Base-by-base conservation (phyloP, 2,329 filamentous ascomycete species). In the Alternaria sp. region DNA sequence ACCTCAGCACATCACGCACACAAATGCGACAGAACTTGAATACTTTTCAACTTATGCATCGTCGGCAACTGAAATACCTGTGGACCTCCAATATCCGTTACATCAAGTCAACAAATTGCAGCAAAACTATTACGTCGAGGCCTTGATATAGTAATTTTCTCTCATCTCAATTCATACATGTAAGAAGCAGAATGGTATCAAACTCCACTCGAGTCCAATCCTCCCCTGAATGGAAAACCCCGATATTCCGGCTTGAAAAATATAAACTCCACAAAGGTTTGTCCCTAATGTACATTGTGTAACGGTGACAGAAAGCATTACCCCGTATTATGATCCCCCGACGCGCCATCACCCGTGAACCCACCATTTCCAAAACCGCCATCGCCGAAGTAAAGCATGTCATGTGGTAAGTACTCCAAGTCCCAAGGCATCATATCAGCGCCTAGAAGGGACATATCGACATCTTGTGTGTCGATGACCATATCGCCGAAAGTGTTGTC, bases 391-490 rank as follows among this genome's bases (percentile, higher is more conserved):
- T 73, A 84, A 39, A 91, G 70, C 61, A 91, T 84, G 70, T 91
- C 89, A 24, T 85, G 85, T 3, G 90, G 89, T 7, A 93, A 80
- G 61, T 91, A 91, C 68, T 92, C 91, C 11, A 93, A 53, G 57
- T 77, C 81, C 89, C 91, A 94, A 0, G 89, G 87, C 83, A 91
- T 87, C 78, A 92, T 86, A 43, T 92, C 89, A 16, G 88, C 85
- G 1, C 87, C 88, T 18, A 93, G 79, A 5, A 86, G 81, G 24
- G 86, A 87, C 82, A 94, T 90, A 64, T 94, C 90, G 34, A 94
- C 87, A 65, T 94, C 90, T 64, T 92, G 90, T 61, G 87, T 90
- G 73, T 92, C 88, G 65, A 94, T 91, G 62, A 91, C 88, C 79
- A 93, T 89, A 59, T 83, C 80, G 5, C 79, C 79, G 47, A 83